Evolutionary conservation across 768 basidiomycete species (phyloP), one percentile per base, ranked within the genome.

Genomic region (Boletus speciosus): DNA sequence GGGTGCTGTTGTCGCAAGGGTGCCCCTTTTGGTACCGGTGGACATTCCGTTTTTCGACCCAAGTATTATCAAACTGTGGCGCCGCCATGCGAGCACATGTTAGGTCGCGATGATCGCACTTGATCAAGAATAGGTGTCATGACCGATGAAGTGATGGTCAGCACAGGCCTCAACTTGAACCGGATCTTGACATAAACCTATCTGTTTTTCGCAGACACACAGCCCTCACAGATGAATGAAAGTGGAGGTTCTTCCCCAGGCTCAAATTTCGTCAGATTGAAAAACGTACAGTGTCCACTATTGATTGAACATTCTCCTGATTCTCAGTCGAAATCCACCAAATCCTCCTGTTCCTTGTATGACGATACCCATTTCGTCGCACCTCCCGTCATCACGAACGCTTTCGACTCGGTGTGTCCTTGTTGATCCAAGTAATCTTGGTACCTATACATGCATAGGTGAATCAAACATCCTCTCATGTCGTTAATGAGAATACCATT

Each of bases 371-470:
- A 81, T 10, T 68, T 67, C 46, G 72, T 75, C 14, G 73, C 66
- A 27, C 78, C 79, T n/a, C 77, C 80, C 31, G 66, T 50, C 55
- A 81, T 67, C 12, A 76, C 66, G 49, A 70, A 73, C 2, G 77
- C 76, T 44, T 66, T 71, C 6, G 79, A 78, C 35, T 61, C 46
- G 37, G 62, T 68, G 47, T 52, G 61, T 12, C 54, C 67, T 40
- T 54, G 63, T 52, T 55, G 59, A 48, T 79, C 63, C 31, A 81
- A 65, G 53, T 76, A 73, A 56, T 81, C 78, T 61, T 79, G 79
- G 58, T 81, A 81, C 80, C 80, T 81, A 42, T 8, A 38, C 19
- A 42, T 16, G 11, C 36, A 25, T 48, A 10, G 11, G 41, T 43
- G 16, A 51, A 44, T 39, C 21, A 9, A 31, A 37, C 16, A 14